Evolutionary conservation across 2,329 filamentous ascomycete species (phyloP), one percentile per base, ranked within the genome.

Genomic region (Magnaporthiopsis poae): DNA sequence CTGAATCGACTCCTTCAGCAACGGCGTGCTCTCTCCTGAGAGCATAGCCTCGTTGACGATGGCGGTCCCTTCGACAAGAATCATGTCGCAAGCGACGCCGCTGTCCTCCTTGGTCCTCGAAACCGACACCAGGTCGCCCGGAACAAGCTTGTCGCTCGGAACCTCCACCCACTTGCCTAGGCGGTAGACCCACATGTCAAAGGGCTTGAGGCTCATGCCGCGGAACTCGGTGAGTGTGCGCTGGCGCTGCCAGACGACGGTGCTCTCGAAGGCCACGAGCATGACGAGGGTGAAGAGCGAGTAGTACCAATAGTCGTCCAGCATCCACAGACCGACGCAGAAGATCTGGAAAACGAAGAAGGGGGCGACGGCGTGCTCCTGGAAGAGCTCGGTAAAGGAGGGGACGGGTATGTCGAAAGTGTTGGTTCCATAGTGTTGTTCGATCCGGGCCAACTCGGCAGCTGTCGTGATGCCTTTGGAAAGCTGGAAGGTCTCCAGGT

Each of bases 301-400:
- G 80, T 99, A 99, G 82, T 99, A 99, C 95, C 96, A 99, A 80
- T 98, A 99, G 79, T 99, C 96, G 75, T 99, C 95, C 75, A 99
- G 81, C 88, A 98, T 91, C 95, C 95, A 99, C 68, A 99, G 81
- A 21, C 95, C 96, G 67, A 99, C 95, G 73, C 96, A 99, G 82
- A 99, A 99, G 69, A 99, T 84, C 82, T 99, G 95, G 80, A 99
- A 99, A 69, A 99, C 93, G 79, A 99, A 99, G 83, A 99, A 99
- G 5, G 95, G 95, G 29, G 96, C 96, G 29, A 99, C 96, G 31
- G 96, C 94, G 77, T 99, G 96, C 78, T 99, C 95, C 78, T 96
- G 91, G 85, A 96, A 99, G 64, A 99, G 86, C 80, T 99, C 95
- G 65, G 90, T 88, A 72, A 99, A 99, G 13, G 90, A 94, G 4